These are phyloP conservation scores for Euphrasia confusa DNA, from an alignment of 257 asterid species.

Conservation along the genomic window DNA sequence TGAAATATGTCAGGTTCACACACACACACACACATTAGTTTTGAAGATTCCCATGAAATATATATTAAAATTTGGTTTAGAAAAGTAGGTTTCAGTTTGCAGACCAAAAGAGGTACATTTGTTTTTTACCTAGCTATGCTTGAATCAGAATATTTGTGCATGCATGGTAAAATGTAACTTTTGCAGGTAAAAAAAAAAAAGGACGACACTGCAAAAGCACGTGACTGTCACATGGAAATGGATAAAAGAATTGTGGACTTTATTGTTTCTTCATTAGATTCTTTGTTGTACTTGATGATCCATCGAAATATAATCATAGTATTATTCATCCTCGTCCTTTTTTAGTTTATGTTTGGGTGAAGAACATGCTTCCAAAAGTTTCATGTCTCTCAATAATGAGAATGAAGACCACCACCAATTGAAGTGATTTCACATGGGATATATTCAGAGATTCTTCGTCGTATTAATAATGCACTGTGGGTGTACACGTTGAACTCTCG, in stretches of 20 bases:
- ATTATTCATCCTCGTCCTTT: not conserved
- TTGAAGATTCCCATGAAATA: not conserved
- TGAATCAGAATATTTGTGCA: conserved; percentile 5
- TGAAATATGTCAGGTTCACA: not conserved
- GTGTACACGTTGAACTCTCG: no score
- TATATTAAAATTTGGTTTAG: not conserved
- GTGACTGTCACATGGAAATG: conserved; percentile 27
- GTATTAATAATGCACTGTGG: no score
- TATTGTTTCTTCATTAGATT: not conserved
- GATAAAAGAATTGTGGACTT: not conserved
- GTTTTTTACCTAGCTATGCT: conserved; percentile 1
- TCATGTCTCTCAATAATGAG: conserved; percentile 7
- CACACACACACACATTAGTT: not conserved
- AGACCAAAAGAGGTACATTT: conserved; percentile 12
- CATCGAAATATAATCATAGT: not conserved
- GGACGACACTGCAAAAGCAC: conserved; percentile 23
- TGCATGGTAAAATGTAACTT: conserved; percentile 9
- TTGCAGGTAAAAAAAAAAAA: not conserved
- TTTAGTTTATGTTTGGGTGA: not conserved
- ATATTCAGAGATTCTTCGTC: not conserved
- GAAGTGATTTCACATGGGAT: not conserved
- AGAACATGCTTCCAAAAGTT: conserved; percentile 24
- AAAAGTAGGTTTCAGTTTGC: not conserved
- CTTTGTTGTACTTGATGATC: not conserved
- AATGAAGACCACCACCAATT: not conserved